Evolutionary conservation across 2,329 filamentous ascomycete genomes (phyloP), one percentile per base, ranked within the genome.

Genomic region (Gaeumannomyces sp.): DNA sequence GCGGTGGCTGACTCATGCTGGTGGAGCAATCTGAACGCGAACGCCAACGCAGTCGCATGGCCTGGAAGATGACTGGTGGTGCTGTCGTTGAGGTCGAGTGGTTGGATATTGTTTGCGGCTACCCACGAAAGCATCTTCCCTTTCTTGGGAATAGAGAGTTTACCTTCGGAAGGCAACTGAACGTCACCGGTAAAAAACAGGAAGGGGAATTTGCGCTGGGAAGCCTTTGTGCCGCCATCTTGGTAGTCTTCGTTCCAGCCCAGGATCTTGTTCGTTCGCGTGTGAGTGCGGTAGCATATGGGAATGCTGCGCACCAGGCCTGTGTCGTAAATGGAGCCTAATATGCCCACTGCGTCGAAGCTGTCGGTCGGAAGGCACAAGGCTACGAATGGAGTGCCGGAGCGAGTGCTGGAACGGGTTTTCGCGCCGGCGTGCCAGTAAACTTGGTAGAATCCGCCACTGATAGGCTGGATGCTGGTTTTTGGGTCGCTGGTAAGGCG

Each of bases 131-230:
- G 19, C 7, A 57, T n/a, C n/a, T 28, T 57, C 22, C 22, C 35
- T 5, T 38, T 57, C n/a, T 27, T 57, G 22, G 53, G 53, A 19
- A 57, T 27, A 4, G 22, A n/a, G 22, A 57, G 13, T 11, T 14
- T 57, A 16, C 53, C 53, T 57, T 57, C 53, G 22, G 53, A 25
- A 27, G 22, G 2, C 53, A 57, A 3, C n/a, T 25, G 53, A 28
- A 57, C 0, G 22, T 57, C 27, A 57, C 3, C 7, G 53, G 7
- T 28, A 19, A 57, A 57, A 25, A 57, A 57, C 53, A 57, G 6
- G 22, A 57, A 57, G 22, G 53, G n/a, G 53, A 57, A 57, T 16
- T 57, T 57, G 53, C 53, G 53, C 22, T 57, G 53, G 53, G 53
- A n/a, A 28, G 13, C 53, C 53, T 57, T 57, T 57, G 53, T 14